phyloP scores from a whole-genome alignment of 2,329 filamentous ascomycete genomes.

The Alternaria metachromatica region DNA sequence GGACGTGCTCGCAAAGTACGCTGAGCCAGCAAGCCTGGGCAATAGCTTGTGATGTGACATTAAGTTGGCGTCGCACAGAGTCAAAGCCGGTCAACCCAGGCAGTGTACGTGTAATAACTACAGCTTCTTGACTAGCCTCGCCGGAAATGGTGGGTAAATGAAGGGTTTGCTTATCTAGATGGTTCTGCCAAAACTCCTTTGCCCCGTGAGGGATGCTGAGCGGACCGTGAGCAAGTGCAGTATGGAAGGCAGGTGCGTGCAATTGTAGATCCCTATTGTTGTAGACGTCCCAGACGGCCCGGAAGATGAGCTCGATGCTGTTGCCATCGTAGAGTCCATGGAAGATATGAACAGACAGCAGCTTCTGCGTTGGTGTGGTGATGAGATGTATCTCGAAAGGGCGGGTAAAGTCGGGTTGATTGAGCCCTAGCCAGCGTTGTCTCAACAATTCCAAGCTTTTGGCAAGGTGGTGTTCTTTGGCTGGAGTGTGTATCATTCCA shows the following conservation, averaged over 20 bases:
- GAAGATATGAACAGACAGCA: constrained; percentile 74
- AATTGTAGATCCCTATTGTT: constrained; percentile 27
- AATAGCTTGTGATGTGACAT: constrained; percentile 79
- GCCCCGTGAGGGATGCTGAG: constrained; percentile 59
- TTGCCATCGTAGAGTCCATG: constrained; percentile 88
- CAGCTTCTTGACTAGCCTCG: constrained; percentile 20
- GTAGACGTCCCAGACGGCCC: constrained; percentile 64
- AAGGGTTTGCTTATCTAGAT: constrained; percentile 54
- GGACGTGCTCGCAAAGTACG: constrained; percentile 62
- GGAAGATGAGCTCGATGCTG: constrained; percentile 73
- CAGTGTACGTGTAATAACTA: constrained; percentile 45
- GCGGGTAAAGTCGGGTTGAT: constrained; percentile 56
- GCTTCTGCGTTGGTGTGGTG: constrained; percentile 29
- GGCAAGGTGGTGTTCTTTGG: constrained; percentile 28
- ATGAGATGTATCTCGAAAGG: constrained; percentile 63
- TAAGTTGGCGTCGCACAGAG: constrained; percentile 62
- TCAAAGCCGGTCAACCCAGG: constrained; percentile 56
- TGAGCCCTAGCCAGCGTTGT: constrained; percentile 61
- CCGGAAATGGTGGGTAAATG: constrained; percentile 36
- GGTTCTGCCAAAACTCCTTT: constrained; percentile 70
- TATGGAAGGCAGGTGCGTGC: constrained; percentile 65
- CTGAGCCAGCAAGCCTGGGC: constrained; percentile 77
- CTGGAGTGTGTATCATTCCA: constrained; percentile 23
- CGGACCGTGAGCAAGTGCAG: constrained; percentile 73
- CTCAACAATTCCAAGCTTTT: constrained; percentile 46